Evolutionary conservation across 352 stramenopile genomes (phyloP).

Genomic region (Phytophthora rubi): DNA sequence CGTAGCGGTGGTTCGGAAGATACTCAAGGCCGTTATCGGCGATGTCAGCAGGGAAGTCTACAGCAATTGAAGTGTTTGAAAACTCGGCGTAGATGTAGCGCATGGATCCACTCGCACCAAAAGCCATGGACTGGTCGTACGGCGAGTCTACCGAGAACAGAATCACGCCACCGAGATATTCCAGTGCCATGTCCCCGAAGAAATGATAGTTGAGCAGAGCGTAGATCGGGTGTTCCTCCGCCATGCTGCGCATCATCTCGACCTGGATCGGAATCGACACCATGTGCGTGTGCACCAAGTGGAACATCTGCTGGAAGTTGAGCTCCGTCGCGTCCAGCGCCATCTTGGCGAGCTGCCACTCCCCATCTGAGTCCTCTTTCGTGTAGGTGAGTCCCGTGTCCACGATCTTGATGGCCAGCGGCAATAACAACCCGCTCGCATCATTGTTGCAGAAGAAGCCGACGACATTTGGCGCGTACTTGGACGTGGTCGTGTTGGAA

Average conservation of each 20-base stretch:
- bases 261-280: slow-evolving; percentile 48
- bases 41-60: slow-evolving; percentile 31
- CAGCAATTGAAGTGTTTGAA: slow-evolving; percentile 16
- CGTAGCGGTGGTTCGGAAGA: slow-evolving; percentile 38
- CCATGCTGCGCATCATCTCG: slow-evolving; percentile 51
- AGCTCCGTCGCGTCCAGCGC: slow-evolving; percentile 41
- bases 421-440: slow-evolving; percentile 23
- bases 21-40: slow-evolving; percentile 21
- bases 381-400: slow-evolving; percentile 40
- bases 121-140: slow-evolving; percentile 43
- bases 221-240: slow-evolving; percentile 40
- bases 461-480: slow-evolving; percentile 41
- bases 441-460: slow-evolving; percentile 48
- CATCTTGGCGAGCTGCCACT: slow-evolving; percentile 53
- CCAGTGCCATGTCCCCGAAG: slow-evolving; percentile 39
- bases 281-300: slow-evolving; percentile 39
- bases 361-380: slow-evolving; percentile 28
- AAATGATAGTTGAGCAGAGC: slow-evolving; percentile 50
- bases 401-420: slow-evolving; percentile 39
- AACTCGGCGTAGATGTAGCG: slow-evolving; percentile 42
- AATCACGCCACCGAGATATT: slow-evolving; percentile 24
- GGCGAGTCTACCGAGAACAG: slow-evolving; percentile 30
- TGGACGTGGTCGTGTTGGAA: slow-evolving; percentile 21
- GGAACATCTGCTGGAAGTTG: slow-evolving; percentile 38
- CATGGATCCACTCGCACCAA: slow-evolving; percentile 38